These are phyloP conservation scores for Didymella segeticola DNA, from an alignment of 2,329 filamentous ascomycete species.

Conservation along the genomic window DNA sequence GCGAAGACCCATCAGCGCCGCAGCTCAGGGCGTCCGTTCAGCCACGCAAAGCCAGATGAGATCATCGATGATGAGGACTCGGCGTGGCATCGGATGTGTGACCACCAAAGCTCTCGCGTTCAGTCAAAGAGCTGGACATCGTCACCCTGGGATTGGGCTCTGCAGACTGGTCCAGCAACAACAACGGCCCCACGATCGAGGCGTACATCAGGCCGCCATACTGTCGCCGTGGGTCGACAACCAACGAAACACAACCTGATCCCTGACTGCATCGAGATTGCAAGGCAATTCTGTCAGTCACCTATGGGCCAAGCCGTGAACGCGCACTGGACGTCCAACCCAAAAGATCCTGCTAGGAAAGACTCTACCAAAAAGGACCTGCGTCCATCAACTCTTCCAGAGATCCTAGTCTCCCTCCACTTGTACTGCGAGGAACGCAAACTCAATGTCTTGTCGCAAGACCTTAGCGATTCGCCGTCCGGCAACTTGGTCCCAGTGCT, in stretches of 20 bases:
- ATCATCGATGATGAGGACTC: constrained; percentile 33
- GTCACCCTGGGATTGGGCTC: constrained; percentile 45
- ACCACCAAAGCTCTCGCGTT: constrained; percentile 31
- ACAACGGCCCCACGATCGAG: constrained; percentile 34
- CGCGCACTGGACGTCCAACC: constrained; percentile 56
- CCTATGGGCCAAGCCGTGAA: constrained; percentile 50
- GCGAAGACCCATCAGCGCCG: constrained; percentile 31
- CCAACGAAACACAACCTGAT: constrained; percentile 37
- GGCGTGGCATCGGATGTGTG: constrained; percentile 46
- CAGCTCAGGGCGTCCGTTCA: constrained; percentile 31
- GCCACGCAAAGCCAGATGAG: constrained; percentile 34
- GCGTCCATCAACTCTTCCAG: constrained; percentile 66
- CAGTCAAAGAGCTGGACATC: constrained; percentile 42
- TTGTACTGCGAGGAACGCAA: constrained; percentile 90
- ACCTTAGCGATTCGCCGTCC: constrained; percentile 53
- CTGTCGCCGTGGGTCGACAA: constrained; percentile 32
- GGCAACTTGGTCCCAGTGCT: constrained; percentile 73
- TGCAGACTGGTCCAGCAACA: constrained; percentile 34
- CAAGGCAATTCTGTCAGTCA: constrained; percentile 45
- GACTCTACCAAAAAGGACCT: constrained; percentile 45
- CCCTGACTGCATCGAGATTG: constrained; percentile 37
- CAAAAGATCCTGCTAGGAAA: constrained; percentile 43
- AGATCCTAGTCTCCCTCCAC: constrained; percentile 76
- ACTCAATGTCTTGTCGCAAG: constrained; percentile 68
- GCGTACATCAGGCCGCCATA: constrained; percentile 20